Conservation (phyloP, 139 green algal genomes). For the Coelastrella sp. region DNA sequence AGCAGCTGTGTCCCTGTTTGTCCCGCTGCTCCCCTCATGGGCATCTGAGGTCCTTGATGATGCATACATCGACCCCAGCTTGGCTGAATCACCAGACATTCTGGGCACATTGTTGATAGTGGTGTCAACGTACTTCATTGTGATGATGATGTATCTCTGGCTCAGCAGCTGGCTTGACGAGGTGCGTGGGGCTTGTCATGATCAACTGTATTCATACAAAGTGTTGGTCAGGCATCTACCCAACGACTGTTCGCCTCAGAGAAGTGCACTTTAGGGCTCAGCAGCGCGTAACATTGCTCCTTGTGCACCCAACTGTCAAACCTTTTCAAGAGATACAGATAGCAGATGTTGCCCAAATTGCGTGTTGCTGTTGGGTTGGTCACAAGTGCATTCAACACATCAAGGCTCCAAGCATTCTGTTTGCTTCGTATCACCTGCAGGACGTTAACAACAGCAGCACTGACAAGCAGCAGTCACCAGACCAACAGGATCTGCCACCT, state of each 20-base stretch:
- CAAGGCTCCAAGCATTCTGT: not conserved
- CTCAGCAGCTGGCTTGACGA: slow-evolving; percentile 35
- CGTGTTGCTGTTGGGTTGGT: not conserved
- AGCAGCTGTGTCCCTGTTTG: not conserved
- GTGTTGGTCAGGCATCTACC: not conserved
- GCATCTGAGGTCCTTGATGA: not conserved
- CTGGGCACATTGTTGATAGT: slow-evolving; percentile 40
- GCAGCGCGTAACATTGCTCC: too few species aligned
- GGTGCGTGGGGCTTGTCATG: not conserved
- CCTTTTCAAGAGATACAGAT: too few species aligned
- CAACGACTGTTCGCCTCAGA: too few species aligned
- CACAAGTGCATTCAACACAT: not conserved
- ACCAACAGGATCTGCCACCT: slow-evolving; percentile 2
- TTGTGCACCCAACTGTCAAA: too few species aligned
- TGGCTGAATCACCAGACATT: slow-evolving; percentile 18
- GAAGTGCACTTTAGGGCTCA: too few species aligned
- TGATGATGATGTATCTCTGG: slow-evolving; percentile 44
- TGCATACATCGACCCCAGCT: not conserved
- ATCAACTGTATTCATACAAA: not conserved
- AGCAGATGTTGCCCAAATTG: too few species aligned
- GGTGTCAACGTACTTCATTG: slow-evolving; percentile 37
- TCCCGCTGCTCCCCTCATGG: slow-evolving; percentile 13
- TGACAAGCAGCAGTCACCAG: not conserved
- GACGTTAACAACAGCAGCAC: not conserved
- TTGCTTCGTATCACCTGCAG: not conserved